Base-by-base conservation (phyloP, 169 alveolate genomes). In the Plasmodium fragile region DNA sequence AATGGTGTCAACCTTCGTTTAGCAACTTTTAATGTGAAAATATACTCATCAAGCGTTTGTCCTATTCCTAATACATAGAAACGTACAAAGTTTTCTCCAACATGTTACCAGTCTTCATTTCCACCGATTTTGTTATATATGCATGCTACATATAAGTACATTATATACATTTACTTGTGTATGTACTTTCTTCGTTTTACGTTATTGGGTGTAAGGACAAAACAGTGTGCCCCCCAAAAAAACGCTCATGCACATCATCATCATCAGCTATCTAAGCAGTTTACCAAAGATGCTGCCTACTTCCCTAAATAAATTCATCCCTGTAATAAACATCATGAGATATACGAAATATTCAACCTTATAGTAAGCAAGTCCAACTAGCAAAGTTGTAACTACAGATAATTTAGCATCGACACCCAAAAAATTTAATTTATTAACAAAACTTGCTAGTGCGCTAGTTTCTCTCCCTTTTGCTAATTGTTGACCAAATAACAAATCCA, bases 301-400 rank as follows among this genome's bases (percentile, higher is more conserved):
- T 43, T 78, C 83, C 83, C 55, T 36, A 78, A 36, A 78, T 22
- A 78, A 39, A 41, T 78, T 78, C 53, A 78, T 30, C 69, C 49
- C 69, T 34, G 43, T 43, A 36, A 78, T 49, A 78, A 78, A 78
- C 32, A 41, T 30, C 83, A 78, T 78, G 53, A n/a, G 5, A 49
- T 78, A 78, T 78, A 41, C 83, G 32, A 78, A 78, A 78, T 78
- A 78, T 36, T 32, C 16, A 39, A 41, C 25, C 25, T 78, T 30
- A 41, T 36, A 78, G 53, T 78, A 78, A 11, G 70, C 83, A 41
- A 78, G 83, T n/a, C 70, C 83, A 22, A 43, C 32, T 36, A 78
- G 49, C 0, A 34, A 34, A 25, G 69, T 32, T 34, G 83, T 10
- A 78, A 43, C 43, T 39, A 78, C 41, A 16, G 70, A 30, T 11